Evolutionary conservation across 371 early-diverging fungal genomes (phyloP).

Genomic region (Rhizopus delemar): DNA sequence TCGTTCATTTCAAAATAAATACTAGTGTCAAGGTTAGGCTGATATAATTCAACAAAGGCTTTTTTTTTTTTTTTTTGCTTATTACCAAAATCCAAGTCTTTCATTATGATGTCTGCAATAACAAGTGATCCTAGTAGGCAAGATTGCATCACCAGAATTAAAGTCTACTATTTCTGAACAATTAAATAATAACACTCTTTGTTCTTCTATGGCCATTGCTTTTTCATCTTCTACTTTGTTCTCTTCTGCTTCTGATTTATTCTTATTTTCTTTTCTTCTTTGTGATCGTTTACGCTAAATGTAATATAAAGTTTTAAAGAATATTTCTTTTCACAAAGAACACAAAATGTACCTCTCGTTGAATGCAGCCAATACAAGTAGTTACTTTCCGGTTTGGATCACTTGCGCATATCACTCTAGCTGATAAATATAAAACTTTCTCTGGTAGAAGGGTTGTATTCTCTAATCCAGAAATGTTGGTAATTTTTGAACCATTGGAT

Average conservation of each 20-base stretch:
- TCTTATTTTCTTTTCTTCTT: constrained; percentile 54
- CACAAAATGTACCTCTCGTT: constrained; percentile 67
- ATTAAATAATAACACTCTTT: constrained; percentile 84
- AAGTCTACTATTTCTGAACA: constrained; percentile 87
- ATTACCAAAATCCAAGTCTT: constrained; percentile 79
- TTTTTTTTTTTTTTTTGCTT: neutral
- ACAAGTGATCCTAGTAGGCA: constrained; percentile 93
- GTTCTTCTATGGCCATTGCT: constrained; percentile 61
- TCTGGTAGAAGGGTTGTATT: constrained; percentile 31
- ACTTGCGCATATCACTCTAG: constrained; percentile 84
- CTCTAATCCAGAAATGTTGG: constrained; percentile 16
- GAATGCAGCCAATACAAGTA: constrained; percentile 85
- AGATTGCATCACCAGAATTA: constrained; percentile 82
- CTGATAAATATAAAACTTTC: constrained; percentile 68
- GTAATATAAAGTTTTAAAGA: neutral
- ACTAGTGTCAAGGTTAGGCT: constrained; percentile 16
- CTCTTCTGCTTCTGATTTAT: constrained; percentile 22
- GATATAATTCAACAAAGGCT: neutral
- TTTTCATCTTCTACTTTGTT: constrained; percentile 44
- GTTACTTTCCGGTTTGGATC: constrained; percentile 76
- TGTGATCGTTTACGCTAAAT: constrained; percentile 53
- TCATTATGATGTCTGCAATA: constrained; percentile 94
- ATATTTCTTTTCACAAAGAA: neutral
- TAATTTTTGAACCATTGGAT: constrained; percentile 24
- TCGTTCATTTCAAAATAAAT: constrained; percentile 82